Evolutionary conservation across 2,329 filamentous ascomycete species (phyloP), one percentile per base, ranked within the genome.

Genomic region (Bipolaris zeicola): DNA sequence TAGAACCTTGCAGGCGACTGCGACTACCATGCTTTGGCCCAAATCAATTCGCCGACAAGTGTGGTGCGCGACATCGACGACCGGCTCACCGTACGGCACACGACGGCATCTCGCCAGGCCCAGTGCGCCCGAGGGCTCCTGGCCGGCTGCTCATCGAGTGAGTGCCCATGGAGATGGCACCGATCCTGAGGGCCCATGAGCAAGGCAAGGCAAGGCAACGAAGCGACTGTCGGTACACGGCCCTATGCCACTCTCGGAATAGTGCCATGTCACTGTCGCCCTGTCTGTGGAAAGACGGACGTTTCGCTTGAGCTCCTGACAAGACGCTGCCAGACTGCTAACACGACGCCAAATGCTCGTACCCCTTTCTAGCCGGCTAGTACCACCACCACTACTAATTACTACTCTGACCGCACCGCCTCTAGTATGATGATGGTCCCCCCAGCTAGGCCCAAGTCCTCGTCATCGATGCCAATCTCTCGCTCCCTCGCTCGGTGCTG

Each of bases 21-120:
- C 52, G 56, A 58, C 65, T 68, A 52, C 50, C 46, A 59, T 58
- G 57, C 50, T 46, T 52, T 41, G 31, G 55, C 56, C 53, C 52
- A 57, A 64, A 58, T 61, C 55, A 65, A 65, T 67, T 63, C 63
- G 65, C 71, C 70, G 70, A 72, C 67, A 66, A 61, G 59, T 62
- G 58, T 60, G 55, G 56, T 62, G 60, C 57, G 59, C 56, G 54
- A 54, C 59, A 63, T 55, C 56, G 58, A 65, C 60, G 3, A 61
- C 53, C 48, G 61, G 60, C 62, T 60, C 50, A 64, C 57, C 59
- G 47, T 55, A 61, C 63, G 62, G 60, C 55, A 57, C 49, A 57
- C 55, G 54, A 57, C 57, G 57, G 63, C 60, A 62, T 64, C 61
- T 57, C 37, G 42, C 63, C 54, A 51, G 64, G 63, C 61, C 65